Base-by-base conservation (phyloP, 176 grass and related monocot genomes). In the Pontederia paniculata region DNA sequence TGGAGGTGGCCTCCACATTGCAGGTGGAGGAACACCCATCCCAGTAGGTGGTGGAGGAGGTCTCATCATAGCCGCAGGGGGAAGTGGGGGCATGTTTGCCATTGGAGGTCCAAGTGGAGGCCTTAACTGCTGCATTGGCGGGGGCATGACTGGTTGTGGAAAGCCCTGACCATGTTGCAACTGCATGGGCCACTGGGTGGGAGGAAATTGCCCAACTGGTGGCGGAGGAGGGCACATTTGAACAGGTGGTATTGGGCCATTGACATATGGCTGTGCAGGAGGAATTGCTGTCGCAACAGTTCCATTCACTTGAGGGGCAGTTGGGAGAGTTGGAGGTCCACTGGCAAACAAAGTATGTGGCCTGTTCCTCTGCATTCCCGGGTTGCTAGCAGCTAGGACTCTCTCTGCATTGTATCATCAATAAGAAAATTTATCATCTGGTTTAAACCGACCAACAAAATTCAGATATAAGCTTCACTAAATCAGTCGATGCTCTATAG, bases 301-400 rank as follows among this genome's bases (percentile, higher is more conserved):
- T 21, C 85, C 74, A 56, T 76, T 89, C 23, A 69, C 25, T 7
- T 21, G 41, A 56, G 73, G 70, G 17, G 74, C 77, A 45, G 77
- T 62, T 9, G 48, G 57, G 44, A 72, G 83, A 50, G 75, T 72
- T 13, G 94, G 87, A 0, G 80, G 94, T 17, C 83, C 94, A 64
- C 87, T 98, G 23, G 87, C 87, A 73, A 98, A 98, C 73, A 91
- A 56, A 11, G 87, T 98, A 68, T 91, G 86, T 4, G 93, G 80
- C 16, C 83, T 75, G 64, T 91, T 84, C 77, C 80, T 98, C 56
- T 84, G 77, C 23, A 71, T 55, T 76, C 69, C 80, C 48, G 93
- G 93, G 54, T 91, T 88, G 75, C 85, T 98, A 0, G 83, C 25
- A 31, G 86, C 93, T 23, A 84, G 65, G 23, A 91, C 59, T 63